phyloP scores from a whole-genome alignment of 257 asterid genomes.

The Dorcoceras hygrometricum region DNA sequence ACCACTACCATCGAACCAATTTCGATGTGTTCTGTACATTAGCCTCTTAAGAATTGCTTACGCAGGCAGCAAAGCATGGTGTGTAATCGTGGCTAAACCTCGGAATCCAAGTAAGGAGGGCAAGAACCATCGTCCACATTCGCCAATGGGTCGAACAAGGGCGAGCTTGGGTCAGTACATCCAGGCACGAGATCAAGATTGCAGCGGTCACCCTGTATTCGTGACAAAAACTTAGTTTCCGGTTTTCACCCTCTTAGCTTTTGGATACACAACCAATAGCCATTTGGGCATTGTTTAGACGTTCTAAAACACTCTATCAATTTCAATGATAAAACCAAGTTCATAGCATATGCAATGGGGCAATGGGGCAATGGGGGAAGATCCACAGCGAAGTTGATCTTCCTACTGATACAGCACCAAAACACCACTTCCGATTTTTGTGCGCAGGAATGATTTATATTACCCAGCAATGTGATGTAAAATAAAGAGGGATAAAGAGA shows the following conservation, averaged over 20 bases:
- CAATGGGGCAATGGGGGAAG: no score
- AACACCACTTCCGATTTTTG: not conserved
- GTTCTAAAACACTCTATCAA: not conserved
- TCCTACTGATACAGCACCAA: not conserved
- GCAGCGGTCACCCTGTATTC: conserved; percentile 83
- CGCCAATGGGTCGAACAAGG: conserved; percentile 59
- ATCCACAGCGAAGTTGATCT: not conserved
- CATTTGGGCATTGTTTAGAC: not conserved
- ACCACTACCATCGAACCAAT: not conserved
- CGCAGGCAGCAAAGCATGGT: not conserved
- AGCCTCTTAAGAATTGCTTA: not conserved
- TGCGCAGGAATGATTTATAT: not conserved
- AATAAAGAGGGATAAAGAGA: not conserved
- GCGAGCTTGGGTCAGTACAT: conserved; percentile 75
- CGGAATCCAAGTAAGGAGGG: conserved; percentile 66
- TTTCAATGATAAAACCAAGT: not conserved
- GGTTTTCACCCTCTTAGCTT: not conserved
- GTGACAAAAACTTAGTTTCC: not conserved
- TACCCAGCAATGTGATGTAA: not conserved
- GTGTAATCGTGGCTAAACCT: conserved; percentile 32
- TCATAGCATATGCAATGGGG: not conserved
- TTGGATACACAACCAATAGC: not conserved
- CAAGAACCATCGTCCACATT: conserved; percentile 89
- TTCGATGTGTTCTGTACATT: conserved; percentile 12
- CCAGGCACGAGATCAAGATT: conserved; percentile 68